phyloP scores from a whole-genome alignment of 2,329 filamentous ascomycete species.

The Cordyceps sp. region DNA sequence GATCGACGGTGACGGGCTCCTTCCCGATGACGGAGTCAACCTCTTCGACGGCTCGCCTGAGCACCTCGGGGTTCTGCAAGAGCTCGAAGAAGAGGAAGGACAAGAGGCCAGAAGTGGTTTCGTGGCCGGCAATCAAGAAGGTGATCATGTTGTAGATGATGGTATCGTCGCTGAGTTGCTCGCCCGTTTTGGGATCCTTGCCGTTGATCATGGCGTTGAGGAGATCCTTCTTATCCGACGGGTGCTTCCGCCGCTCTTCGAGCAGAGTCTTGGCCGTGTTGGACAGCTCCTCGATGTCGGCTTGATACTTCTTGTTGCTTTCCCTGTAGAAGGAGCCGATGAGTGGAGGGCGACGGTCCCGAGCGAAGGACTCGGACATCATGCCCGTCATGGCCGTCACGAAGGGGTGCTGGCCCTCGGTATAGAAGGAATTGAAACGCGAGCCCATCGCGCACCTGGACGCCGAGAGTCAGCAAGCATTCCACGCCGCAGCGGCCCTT shows the following conservation, averaged over 20 bases:
- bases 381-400: slow-evolving; percentile 50
- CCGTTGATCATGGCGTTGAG: slow-evolving; percentile 54
- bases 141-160: slow-evolving; percentile 59
- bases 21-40: slow-evolving; percentile 48
- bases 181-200: slow-evolving; percentile 48
- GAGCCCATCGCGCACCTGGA: slow-evolving; percentile 44
- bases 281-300: slow-evolving; percentile 38
- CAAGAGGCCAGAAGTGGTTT: slow-evolving; percentile 53
- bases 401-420: slow-evolving; percentile 52
- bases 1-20: slow-evolving; percentile 38
- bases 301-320: slow-evolving; percentile 31
- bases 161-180: slow-evolving; percentile 42
- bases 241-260: slow-evolving; percentile 35
- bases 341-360: slow-evolving; percentile 18
- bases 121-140: slow-evolving; percentile 54
- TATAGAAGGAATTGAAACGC: slow-evolving; percentile 62
- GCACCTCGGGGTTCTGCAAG: slow-evolving; percentile 42
- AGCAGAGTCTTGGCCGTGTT: slow-evolving; percentile 43
- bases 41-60: slow-evolving; percentile 46
- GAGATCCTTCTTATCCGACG: slow-evolving; percentile 45
- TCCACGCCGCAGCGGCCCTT: too few relatives aligned
- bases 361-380: slow-evolving; percentile 28
- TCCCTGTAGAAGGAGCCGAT: slow-evolving; percentile 25
- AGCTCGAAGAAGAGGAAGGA: slow-evolving; percentile 51
- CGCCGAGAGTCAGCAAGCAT: background rate